A percentile compares a stretch with the other conserved stretches of the same genome.
phyloP scores from a whole-genome alignment of 208 protist species.

The Polymyxa betae region DNA sequence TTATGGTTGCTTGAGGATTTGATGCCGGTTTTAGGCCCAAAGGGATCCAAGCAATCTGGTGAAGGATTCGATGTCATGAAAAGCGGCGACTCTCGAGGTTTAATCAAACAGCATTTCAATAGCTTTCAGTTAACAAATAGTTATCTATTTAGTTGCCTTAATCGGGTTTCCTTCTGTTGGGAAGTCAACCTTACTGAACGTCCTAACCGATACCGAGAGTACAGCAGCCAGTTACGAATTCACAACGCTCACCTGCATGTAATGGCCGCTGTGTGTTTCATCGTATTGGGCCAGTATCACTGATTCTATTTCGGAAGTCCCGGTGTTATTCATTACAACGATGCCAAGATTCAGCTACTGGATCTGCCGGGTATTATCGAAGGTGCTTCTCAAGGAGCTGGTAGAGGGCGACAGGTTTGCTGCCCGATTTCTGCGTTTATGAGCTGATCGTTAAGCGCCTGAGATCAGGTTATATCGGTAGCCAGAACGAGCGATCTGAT shows the following conservation, averaged over 20 bases:
- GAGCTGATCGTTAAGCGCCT: too few species aligned
- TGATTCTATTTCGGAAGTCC: conserved; percentile 99
- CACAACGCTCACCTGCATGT: background rate
- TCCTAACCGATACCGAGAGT: conserved; percentile 90
- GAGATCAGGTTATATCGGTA: conserved; percentile 88
- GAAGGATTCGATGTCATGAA: conserved; percentile 90
- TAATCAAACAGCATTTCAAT: too few species aligned
- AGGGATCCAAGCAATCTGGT: conserved; percentile 73
- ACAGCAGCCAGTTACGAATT: conserved; percentile 82
- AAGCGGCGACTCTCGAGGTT: conserved; percentile 71
- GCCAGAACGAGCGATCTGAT: conserved; percentile 93
- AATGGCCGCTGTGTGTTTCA: background rate
- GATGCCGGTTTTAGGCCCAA: conserved; percentile 45
- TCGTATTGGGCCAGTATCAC: conserved; percentile 97
- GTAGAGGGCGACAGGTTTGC: conserved; percentile 91
- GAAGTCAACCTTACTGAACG: conserved; percentile 96
- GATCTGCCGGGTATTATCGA: conserved; percentile 99
- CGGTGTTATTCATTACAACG: conserved; percentile 76
- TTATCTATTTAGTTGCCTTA: too few species aligned
- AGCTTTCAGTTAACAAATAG: too few species aligned
- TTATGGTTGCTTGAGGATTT: conserved; percentile 53
- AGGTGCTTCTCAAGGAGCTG: conserved; percentile 91
- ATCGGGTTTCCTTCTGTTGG: conserved; percentile 93
- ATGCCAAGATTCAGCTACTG: conserved; percentile 90
- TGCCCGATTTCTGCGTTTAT: too few species aligned